Evolutionary conservation across 306 rosid genomes (phyloP), one percentile per base, ranked within the genome.

Genomic region (Glycine tomentella): DNA sequence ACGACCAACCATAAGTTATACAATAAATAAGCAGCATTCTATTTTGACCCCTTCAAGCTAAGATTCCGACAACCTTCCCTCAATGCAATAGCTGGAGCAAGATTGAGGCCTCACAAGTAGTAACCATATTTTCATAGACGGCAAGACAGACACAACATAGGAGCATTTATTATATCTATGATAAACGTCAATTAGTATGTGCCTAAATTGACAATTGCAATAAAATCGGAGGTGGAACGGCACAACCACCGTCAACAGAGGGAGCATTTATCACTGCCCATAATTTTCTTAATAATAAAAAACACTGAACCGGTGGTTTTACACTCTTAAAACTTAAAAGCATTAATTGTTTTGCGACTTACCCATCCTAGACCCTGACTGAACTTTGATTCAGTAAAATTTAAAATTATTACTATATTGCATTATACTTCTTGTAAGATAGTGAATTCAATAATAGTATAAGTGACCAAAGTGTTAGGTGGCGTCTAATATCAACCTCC

Each of bases 171-270:
- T n/a, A 42, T 20, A 12, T 50, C 31, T 25, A 25, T 25, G 40
- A 3, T 50, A 76, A 81, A 72, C 20, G 20, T 61, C 62, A 81
- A 31, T 74, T 73, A 38, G 16, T 59, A 59, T 74, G 31, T 25
- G 31, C 40, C 13, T 25, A 25, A 56, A 77, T 62, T 63, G 81
- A 82, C 73, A 61, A 75, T 15, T 71, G 11, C 67, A 69, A 79
- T 87, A 59, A 76, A 80, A 66, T 7, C 52, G 5, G 38, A 74
- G 86, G 56, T 63, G 59, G 89, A 82, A 74, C 83, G 81, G 87
- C 87, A 76, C 33, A 80, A 46, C 71, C 64, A 77, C 74, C 63
- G 13, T 59, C 75, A 42, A 58, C 45, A 17, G 69, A 16, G 45
- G 52, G 2, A 68, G 31, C 76, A 69, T 69, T 74, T n/a, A 78